Base-by-base conservation (phyloP, 139 green algal genomes). In the Coelastrella sp. region DNA sequence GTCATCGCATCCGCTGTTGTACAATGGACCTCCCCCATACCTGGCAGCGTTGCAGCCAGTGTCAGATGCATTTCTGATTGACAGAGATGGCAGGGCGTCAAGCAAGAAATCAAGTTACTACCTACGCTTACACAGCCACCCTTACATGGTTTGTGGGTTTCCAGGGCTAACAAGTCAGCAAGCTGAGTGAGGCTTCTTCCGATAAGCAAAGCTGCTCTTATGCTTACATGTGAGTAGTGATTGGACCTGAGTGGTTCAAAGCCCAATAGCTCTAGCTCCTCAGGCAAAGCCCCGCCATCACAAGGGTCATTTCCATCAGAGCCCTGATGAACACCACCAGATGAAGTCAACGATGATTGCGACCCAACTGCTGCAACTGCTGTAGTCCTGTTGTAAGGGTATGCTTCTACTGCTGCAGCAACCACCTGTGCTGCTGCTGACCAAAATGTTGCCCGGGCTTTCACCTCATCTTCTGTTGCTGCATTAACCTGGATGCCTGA, bases 181-280 rank as follows among this genome's bases (percentile, higher is more conserved):
- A n/a, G n/a, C n/a, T n/a, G n/a, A n/a, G n/a, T n/a, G n/a, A n/a
- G n/a, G n/a, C n/a, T n/a, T n/a, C n/a, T n/a, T n/a, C n/a, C n/a
- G n/a, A n/a, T n/a, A n/a, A n/a, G n/a, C n/a, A n/a, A n/a, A n/a
- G n/a, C n/a, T n/a, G n/a, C n/a, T n/a, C n/a, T n/a, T n/a, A n/a
- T n/a, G 67, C 73, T 68, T 67, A 84, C 79, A 37, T 85, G 79
- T 21, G 43, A 76, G 66, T 79, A 57, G 35, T 85, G 79, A 32
- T 79, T 79, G 3, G 64, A 79, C 30, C 79, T 37, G 64, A 86
- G 53, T 5, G 81, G 81, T 68, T 86, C 68, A 76, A 86, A 86
- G 17, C 81, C 81, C 25, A 86, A 38, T 68, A 86, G 68, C 68
- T 86, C 81, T 50, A 86, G 68, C 68, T 86, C 68, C 68, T 86